A percentile compares a stretch with the other conserved stretches of the same genome.
These are phyloP conservation scores for Aspergillus funiculosus DNA, from an alignment of 495 filamentous ascomycete species.

Conservation along the genomic window DNA sequence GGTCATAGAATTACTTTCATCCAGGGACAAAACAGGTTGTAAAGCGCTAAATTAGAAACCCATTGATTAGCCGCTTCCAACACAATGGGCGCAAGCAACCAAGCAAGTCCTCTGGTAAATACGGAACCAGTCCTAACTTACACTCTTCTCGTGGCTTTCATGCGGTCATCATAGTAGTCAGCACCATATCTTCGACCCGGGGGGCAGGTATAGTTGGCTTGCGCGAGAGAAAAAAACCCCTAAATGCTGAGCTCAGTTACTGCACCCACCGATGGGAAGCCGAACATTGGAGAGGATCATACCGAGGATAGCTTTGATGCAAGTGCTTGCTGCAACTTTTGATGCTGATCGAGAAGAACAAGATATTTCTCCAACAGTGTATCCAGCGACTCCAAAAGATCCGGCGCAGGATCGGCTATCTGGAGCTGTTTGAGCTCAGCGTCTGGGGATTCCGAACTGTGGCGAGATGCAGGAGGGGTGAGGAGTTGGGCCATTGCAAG, in stretches of 20 bases:
- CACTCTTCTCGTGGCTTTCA: constrained; percentile 55
- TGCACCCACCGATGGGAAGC: neutral
- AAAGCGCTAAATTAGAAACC: constrained; percentile 20
- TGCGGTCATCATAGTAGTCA: constrained; percentile 66
- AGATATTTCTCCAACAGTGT: constrained; percentile 64
- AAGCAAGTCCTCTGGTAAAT: neutral
- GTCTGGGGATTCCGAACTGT: constrained; percentile 27
- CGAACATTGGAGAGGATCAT: constrained; percentile 10
- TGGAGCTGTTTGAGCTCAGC: constrained; percentile 17
- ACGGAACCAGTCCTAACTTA: constrained; percentile 15
- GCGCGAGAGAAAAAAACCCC: constrained; percentile 54
- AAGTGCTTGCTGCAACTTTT: constrained; percentile 51
- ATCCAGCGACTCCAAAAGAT: constrained; percentile 49
- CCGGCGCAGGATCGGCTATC: constrained; percentile 18
- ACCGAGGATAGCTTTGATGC: constrained; percentile 52
- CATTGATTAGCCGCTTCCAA: constrained; percentile 6
- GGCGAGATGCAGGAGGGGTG: constrained; percentile 35
- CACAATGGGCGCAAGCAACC: neutral
- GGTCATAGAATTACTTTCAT: constrained; percentile 1
- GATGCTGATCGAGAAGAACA: constrained; percentile 62
- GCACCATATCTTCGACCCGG: constrained; percentile 58
- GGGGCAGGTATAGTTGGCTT: constrained; percentile 64
- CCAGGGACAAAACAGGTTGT: constrained; percentile 8
- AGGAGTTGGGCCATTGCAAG: constrained; percentile 38
- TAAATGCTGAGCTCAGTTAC: constrained; percentile 23